Evolutionary conservation across 2,329 filamentous ascomycete species (phyloP).

Genomic region (Calonectria naviculata): DNA sequence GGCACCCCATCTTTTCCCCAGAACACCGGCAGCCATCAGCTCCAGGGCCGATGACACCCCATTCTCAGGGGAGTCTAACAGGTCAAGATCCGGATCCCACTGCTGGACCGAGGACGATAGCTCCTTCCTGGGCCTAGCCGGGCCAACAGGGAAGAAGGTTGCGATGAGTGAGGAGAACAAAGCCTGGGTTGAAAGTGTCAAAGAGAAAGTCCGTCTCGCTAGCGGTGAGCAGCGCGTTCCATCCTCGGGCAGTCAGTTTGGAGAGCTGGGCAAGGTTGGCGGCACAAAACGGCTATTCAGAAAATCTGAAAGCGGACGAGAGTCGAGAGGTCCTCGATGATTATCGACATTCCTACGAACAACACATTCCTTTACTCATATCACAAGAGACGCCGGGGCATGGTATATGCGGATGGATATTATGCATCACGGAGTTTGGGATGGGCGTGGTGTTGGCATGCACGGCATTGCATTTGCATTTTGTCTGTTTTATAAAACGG

Average conservation of each 20-base stretch:
- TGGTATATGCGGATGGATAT: conserved; percentile 31
- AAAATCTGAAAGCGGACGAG: conserved; percentile 49
- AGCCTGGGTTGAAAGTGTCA: conserved; percentile 86
- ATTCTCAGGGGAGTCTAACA: conserved; percentile 55
- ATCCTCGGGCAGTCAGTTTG: conserved; percentile 59
- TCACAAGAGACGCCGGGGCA: conserved; percentile 28
- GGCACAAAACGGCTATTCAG: conserved; percentile 79
- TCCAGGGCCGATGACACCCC: conserved; percentile 52
- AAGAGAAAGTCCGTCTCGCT: conserved; percentile 80
- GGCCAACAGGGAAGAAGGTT: conserved; percentile 72
- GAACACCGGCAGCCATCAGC: conserved; percentile 55
- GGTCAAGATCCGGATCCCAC: conserved; percentile 64
- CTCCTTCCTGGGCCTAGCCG: conserved; percentile 74
- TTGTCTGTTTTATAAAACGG: conserved; percentile 27
- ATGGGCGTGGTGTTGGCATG: conserved; percentile 31
- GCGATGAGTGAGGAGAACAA: conserved; percentile 78
- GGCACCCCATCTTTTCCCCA: conserved; percentile 48
- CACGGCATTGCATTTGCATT: conserved; percentile 34
- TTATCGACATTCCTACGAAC: not conserved
- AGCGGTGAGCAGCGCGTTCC: conserved; percentile 65
- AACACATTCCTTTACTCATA: conserved; percentile 12
- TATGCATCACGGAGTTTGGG: conserved; percentile 40
- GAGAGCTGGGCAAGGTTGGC: conserved; percentile 78
- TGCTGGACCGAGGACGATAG: conserved; percentile 71
- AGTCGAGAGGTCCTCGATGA: conserved; percentile 36